Base-by-base conservation (phyloP, 257 asterid genomes). In the Solanum phureja region DNA sequence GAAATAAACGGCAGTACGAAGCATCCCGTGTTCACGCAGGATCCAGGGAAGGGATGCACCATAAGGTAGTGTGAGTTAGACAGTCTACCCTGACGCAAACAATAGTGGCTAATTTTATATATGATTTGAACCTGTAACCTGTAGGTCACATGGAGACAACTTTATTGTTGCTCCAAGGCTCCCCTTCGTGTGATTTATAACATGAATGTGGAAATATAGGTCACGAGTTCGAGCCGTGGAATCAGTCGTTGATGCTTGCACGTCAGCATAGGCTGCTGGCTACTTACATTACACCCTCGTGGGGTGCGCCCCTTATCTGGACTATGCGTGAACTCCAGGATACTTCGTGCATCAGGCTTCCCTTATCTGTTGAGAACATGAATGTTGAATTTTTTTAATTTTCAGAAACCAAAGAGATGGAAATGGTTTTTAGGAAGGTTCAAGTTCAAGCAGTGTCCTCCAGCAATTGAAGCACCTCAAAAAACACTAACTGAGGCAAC, bases 381-480 rank as follows among this genome's bases (percentile, higher is more conserved):
- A 81, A 81, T 44, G 10, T 46, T 44, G 18, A 16, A 2, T 16
- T 27, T 18, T 3, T 82, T 24, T 12, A 75, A 75, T 42, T 87
- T 86, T 62, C 90, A 96, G 98, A 93, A 89, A 91, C 38, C 94
- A 29, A 93, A 89, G 89, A 91, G 87, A 62, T 93, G 94, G 96
- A 93, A 89, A 52, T 94, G 97, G 95, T 85, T 93, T 29, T 90
- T 93, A 21, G 89, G 90, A 66, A 90, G 89, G 93, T 88, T 94
- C 60, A 92, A 90, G 82, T 85, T 92, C 88, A 91, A 91, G 35
- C 92, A 91, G 40, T 87, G 87, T 69, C 94, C 97, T 73, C 94
- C 97, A 58, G 94, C 92, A 40, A 87, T 95, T n/a, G 93, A 91
- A 87, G 92, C 82, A 31, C 93, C 93, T 19, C 93, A 92, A 88